These are phyloP conservation scores for Juglanconis sp. DNA, from an alignment of 2,329 filamentous ascomycete genomes.

Conservation along the genomic window DNA sequence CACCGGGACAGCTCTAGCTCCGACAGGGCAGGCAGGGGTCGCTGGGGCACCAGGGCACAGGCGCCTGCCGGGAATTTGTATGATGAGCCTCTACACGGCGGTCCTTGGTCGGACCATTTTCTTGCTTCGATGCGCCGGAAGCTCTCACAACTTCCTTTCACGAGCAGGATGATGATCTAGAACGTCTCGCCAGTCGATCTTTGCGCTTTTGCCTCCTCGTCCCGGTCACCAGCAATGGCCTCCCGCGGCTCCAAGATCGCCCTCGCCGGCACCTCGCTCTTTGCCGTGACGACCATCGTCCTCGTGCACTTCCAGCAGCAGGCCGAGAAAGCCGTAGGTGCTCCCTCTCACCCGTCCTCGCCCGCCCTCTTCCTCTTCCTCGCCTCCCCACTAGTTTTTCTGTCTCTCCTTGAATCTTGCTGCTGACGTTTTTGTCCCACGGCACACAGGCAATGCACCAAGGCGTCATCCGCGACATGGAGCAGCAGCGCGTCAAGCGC, in stretches of 20 bases:
- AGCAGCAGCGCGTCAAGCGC: slow-evolving; percentile 84
- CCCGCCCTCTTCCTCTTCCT: neutral
- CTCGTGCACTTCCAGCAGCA: slow-evolving; percentile 90
- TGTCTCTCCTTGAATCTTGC: neutral
- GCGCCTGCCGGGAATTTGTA: neutral
- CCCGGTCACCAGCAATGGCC: slow-evolving; percentile 52
- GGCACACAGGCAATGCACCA: slow-evolving; percentile 80
- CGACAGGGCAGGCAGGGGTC: too few relatives aligned
- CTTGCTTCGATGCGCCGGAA: neutral
- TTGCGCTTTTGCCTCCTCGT: too few relatives aligned
- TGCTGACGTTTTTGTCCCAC: neutral
- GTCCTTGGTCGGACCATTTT: too few relatives aligned
- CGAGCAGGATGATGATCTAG: slow-evolving; percentile 6
- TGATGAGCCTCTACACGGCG: too few relatives aligned
- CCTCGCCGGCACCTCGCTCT: slow-evolving; percentile 71
- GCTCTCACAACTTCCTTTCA: neutral
- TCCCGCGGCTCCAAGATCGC: slow-evolving; percentile 88
- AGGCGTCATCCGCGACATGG: slow-evolving; percentile 90
- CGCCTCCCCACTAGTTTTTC: neutral
- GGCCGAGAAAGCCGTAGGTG: slow-evolving; percentile 73
- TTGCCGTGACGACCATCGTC: slow-evolving; percentile 72
- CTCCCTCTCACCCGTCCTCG: slow-evolving; percentile 16
- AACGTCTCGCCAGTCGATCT: neutral
- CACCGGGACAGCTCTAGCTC: too few relatives aligned
- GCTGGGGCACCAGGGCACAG: too few relatives aligned